Evolutionary conservation across 1,139 yeast genomes (phyloP).

Genomic region (Magnusiomyces ingens): DNA sequence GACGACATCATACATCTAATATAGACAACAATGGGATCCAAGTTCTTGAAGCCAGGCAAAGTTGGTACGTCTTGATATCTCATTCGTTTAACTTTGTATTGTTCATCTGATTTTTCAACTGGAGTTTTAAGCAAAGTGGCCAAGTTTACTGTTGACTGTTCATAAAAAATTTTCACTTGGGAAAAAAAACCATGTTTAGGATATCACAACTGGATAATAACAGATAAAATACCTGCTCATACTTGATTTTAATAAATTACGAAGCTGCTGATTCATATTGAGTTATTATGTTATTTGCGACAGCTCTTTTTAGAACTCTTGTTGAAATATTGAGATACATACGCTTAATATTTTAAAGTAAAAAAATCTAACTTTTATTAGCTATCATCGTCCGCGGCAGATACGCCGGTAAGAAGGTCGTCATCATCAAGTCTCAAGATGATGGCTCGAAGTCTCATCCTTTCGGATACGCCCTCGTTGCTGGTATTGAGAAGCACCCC

Average conservation of each 20-base stretch:
- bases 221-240: no score
- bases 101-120: no score
- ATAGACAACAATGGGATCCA: constrained; percentile 42
- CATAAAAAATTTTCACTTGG: neutral
- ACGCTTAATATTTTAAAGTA: neutral
- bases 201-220: no score
- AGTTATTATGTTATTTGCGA: no score
- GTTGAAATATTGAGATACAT: no score
- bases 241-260: no score
- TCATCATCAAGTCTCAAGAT: constrained; percentile 96
- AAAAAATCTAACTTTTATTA: constrained; percentile 29
- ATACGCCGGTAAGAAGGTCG: constrained; percentile 99
- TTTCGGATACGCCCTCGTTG: constrained; percentile 99
- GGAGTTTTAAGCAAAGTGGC: neutral
- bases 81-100: no score
- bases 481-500: constrained; percentile 99
- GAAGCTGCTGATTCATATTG: no score
- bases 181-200: no score
- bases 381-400: constrained; percentile 99
- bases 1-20: constrained; percentile 17
- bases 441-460: constrained; percentile 99
- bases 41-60: constrained; percentile 99
- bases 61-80: constrained; percentile 68
- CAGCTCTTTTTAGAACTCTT: no score
- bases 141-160: neutral